Percentiles rank a stretch among this genome's conserved stretches.
Conservation (phyloP, 352 stramenopile species). For the Phytophthora ramorum region DNA sequence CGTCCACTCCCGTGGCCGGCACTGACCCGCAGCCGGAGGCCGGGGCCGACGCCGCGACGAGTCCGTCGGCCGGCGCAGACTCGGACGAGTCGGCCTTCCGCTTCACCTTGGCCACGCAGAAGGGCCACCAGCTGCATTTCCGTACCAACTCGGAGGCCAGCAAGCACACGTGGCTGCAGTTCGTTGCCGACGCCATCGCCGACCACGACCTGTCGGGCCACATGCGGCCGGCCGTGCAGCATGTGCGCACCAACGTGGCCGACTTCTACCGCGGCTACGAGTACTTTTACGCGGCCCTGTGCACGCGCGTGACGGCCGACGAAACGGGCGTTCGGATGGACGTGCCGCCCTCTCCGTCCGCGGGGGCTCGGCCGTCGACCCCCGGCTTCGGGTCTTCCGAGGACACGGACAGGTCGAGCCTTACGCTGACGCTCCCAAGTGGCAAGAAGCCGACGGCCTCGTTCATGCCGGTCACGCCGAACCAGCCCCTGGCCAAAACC, state of each 20-base stretch:
- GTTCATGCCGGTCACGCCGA: conserved; percentile 55
- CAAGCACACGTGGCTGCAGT: conserved; percentile 86
- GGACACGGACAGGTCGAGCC: conserved; percentile 36
- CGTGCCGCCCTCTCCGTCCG: conserved; percentile 13
- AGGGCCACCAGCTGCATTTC: conserved; percentile 88
- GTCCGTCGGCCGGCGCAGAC: conserved; percentile 4
- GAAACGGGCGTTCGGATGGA: conserved; percentile 25
- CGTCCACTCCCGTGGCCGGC: conserved; percentile 20
- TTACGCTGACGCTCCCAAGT: conserved; percentile 21
- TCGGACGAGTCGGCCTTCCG: conserved; percentile 60
- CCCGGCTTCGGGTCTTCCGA: conserved; percentile 15
- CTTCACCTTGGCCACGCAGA: conserved; percentile 85
- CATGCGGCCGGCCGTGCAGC: conserved; percentile 36
- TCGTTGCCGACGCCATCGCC: conserved; percentile 65
- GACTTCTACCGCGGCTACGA: conserved; percentile 86
- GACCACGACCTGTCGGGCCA: conserved; percentile 55
- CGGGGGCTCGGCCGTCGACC: conserved; percentile 4
- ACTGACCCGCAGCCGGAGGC: neutral
- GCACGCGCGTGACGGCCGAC: conserved; percentile 56
- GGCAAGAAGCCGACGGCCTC: conserved; percentile 59
- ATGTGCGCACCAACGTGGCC: conserved; percentile 53
- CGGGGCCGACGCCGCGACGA: conserved; percentile 1
- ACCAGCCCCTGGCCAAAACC: conserved; percentile 64
- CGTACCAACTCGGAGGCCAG: conserved; percentile 83
- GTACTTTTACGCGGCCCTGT: conserved; percentile 71